Conservation (phyloP, 106 monocot genomes). For the Dioscorea dumetorum region DNA sequence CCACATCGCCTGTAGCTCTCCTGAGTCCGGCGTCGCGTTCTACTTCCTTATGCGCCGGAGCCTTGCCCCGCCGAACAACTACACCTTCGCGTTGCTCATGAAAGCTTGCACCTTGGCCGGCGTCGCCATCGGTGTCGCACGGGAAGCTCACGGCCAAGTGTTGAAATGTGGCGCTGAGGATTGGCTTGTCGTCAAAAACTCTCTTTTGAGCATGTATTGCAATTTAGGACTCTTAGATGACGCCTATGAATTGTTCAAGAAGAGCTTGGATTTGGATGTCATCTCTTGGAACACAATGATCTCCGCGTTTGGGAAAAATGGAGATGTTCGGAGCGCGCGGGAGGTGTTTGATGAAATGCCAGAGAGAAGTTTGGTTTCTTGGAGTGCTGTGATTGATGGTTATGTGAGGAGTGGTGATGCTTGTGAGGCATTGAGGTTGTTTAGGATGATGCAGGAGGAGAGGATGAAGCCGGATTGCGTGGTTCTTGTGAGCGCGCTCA, state of each 20-base stretch:
- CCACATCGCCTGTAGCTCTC: constrained; percentile 8
- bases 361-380: constrained; percentile 50
- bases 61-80: constrained; percentile 24
- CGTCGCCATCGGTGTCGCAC: not conserved
- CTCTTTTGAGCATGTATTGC: constrained; percentile 51
- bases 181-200: constrained; percentile 45
- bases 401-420: constrained; percentile 31
- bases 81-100: constrained; percentile 47
- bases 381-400: constrained; percentile 68
- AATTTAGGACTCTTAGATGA: constrained; percentile 20
- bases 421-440: constrained; percentile 43
- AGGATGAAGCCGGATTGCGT: constrained; percentile 37
- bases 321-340: constrained; percentile 26
- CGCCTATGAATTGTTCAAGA: constrained; percentile 36
- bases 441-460: constrained; percentile 20
- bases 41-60: constrained; percentile 48
- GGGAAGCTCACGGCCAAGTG: constrained; percentile 48
- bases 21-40: constrained; percentile 11
- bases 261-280: constrained; percentile 18
- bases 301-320: constrained; percentile 34
- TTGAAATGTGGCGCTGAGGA: constrained; percentile 38
- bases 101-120: constrained; percentile 19
- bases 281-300: constrained; percentile 58
- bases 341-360: constrained; percentile 54
- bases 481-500: constrained; percentile 38